Evolutionary conservation across 345 rosid genomes (phyloP), one percentile per base, ranked within the genome.

Genomic region (Barbarea vulgaris): DNA sequence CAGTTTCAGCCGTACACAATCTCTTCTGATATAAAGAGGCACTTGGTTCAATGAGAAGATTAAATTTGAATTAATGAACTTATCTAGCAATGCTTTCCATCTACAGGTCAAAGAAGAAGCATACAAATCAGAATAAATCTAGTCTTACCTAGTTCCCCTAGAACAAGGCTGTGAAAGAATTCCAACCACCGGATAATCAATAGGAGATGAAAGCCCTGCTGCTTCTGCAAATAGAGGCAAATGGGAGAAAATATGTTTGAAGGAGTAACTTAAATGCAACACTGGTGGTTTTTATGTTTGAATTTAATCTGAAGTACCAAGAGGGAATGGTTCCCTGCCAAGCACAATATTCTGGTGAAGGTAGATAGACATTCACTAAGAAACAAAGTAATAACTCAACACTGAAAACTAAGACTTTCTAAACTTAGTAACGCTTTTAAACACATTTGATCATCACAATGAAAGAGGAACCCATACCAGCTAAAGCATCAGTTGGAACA

Each of bases 81-180:
- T 41, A 42, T 63, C 34, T 25, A 63, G 34, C 34, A 19, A 56
- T 42, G 67, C n/a, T 69, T 44, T 24, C 44, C 67, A 47, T 47
- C 55, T 42, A 62, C 28, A 54, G 5, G 44, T 54, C 34, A 54
- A 63, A 41, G 19, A 51, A 58, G 14, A 67, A 61, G 74, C 66
- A 68, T 19, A 14, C 36, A 41, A 41, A 70, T 34, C 22, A 64
- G 24, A 36, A 34, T 21, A 48, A 56, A 50, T 55, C 7, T 14
- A 34, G 52, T 57, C 89, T 82, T 76, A 79, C 96, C 96, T 88
- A 70, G 86, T 83, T 84, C 91, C 93, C 44, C 77, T 67, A 57
- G 91, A 89, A 69, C 75, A 76, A 47, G 98, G 93, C 70, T 93
- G 97, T 22, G 92, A 83, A 65, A 91, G 93, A 85, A 93, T 69